Percentiles rank a stretch among this genome's conserved stretches.
Evolutionary conservation across 352 stramenopile genomes (phyloP).

Genomic region (Globisporangium irregulare): DNA sequence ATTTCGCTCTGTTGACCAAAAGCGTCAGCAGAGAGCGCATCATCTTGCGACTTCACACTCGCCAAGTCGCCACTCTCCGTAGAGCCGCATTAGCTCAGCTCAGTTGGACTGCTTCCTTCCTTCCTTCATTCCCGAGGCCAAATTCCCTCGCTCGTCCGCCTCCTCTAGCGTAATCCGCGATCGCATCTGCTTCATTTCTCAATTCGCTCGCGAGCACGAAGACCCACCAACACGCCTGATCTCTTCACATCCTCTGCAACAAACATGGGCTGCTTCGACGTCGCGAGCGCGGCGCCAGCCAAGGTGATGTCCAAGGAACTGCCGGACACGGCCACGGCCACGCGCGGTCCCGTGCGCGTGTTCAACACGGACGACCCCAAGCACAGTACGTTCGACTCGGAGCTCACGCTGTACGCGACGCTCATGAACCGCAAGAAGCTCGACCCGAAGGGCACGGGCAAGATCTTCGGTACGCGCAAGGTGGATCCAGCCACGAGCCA

Average conservation of each 20-base stretch:
- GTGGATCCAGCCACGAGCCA: slow-evolving; percentile 33
- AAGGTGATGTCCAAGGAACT: slow-evolving; percentile 16
- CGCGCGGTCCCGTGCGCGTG: slow-evolving; percentile 27
- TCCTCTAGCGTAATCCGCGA: background rate
- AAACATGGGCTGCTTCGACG: slow-evolving; percentile 12
- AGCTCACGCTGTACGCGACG: slow-evolving; percentile 54
- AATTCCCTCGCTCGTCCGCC: too few species aligned
- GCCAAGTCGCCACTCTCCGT: background rate
- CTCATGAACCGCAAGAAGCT: slow-evolving; percentile 37
- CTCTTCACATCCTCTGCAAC: background rate
- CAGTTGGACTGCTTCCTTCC: background rate
- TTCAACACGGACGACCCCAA: slow-evolving; percentile 12
- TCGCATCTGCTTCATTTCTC: background rate
- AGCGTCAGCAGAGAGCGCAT: background rate
- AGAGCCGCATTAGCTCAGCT: background rate
- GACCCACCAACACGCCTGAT: background rate
- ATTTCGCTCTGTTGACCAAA: background rate
- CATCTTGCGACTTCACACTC: background rate
- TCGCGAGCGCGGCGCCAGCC: background rate
- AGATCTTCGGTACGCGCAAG: slow-evolving; percentile 55
- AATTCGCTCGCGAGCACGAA: background rate
- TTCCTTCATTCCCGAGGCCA: background rate
- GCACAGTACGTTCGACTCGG: slow-evolving; percentile 25
- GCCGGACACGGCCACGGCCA: slow-evolving; percentile 22
- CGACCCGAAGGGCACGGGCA: slow-evolving; percentile 45